Base-by-base conservation (phyloP, 768 basidiomycete species). In the Cubamyces sp. region DNA sequence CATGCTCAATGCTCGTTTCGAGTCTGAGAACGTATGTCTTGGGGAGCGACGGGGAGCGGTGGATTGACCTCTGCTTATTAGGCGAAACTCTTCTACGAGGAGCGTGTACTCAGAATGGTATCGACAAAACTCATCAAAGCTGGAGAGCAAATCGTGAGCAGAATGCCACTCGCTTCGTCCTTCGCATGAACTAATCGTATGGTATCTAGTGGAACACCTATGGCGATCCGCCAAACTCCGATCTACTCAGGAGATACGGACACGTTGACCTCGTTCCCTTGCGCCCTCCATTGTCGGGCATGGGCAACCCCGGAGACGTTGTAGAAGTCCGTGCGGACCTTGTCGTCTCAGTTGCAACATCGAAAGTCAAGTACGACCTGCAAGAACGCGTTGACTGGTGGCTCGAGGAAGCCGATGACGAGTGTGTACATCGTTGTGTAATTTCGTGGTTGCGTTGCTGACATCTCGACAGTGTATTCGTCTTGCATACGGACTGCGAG, bases 231-330 rank as follows among this genome's bases (percentile, higher is more conserved):
- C 94, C 96, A 5, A 98, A 98, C 71, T 85, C 91, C 7, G 96
- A 96, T 67, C 84, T 99, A 8, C 82, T 99, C n/a, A 85, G 97
- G 46, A 86, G 92, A 58, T 98, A 96, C 70, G 97, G 97, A 0
- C 91, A 98, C 69, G 88, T 96, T 56, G 97, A 98, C 74, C 70
- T 87, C 28, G 72, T 95, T 18, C 83, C 81, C 9, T 71, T 90
- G 12, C 34, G 48, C 0, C 61, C 65, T 16, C 75, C 82, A 0
- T 66, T 79, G 21, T 77, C 79, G 21, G 77, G 76, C 5, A 59
- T 72, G 41, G 91, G 91, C 0, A 94, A 92, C 70, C 92, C 91
- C 4, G 85, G 84, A 30, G 92, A 94, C 64, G 78, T 90, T n/a
- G 86, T 85, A 15, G 92, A 94, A 68, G 74, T 94, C 45, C 83